Evolutionary conservation across 2,329 filamentous ascomycete genomes (phyloP).

Genomic region (Penicillium sp.): DNA sequence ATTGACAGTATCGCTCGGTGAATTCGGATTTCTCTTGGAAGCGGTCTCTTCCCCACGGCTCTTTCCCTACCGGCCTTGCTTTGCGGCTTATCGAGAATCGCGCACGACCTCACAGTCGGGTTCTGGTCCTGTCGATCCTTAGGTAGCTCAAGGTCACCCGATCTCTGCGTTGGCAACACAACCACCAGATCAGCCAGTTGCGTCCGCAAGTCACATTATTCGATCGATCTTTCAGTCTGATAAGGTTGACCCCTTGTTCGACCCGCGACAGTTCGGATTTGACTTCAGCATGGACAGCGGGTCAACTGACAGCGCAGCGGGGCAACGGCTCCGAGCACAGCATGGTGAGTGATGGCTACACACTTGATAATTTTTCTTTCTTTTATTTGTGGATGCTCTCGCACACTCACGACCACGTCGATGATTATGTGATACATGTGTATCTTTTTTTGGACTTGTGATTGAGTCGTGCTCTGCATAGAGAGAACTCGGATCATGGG

Average conservation of each 20-base stretch:
- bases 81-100: conserved; percentile 11
- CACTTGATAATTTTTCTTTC: no score
- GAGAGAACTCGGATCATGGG: no score
- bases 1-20: no score
- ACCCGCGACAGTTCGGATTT: conserved; percentile 9
- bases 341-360: conserved; percentile 9
- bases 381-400: no score
- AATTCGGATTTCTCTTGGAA: no score
- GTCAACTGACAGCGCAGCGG: conserved; percentile 19
- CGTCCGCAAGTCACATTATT: background rate
- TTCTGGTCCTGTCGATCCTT: conserved; percentile 26
- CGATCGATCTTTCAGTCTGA: background rate
- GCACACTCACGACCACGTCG: no score
- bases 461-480: no score
- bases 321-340: conserved; percentile 14
- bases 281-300: conserved; percentile 12
- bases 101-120: conserved; percentile 6
- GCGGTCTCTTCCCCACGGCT: no score
- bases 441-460: no score
- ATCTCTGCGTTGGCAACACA: conserved; percentile 32
- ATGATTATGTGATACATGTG: no score
- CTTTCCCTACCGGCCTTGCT: background rate
- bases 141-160: conserved; percentile 24
- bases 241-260: conserved; percentile 2
- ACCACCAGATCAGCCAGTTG: conserved; percentile 16